Base-by-base conservation (phyloP, 139 green algal genomes). In the Microglena sp. region DNA sequence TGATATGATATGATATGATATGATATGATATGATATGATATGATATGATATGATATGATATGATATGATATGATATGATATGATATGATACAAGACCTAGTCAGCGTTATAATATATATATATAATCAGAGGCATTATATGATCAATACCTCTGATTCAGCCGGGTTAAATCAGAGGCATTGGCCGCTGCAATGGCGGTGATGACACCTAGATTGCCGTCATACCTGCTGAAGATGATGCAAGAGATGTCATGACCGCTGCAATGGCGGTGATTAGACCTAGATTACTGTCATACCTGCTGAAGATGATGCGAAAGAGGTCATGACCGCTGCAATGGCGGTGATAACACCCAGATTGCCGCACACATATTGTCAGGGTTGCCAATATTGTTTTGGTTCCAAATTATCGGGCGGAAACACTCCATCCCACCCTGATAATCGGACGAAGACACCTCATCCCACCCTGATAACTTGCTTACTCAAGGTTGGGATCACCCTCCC, bases 161-260 rank as follows among this genome's bases (percentile, higher is more conserved):
- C n/a, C n/a, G n/a, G n/a, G n/a, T n/a, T n/a, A n/a, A n/a, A n/a
- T n/a, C n/a, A n/a, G n/a, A n/a, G n/a, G n/a, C n/a, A n/a, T 95
- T 94, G 30, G 90, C 75, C 0, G 88, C 86, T 3, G 85, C 79
- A 29, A 97, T 87, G 33, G 69, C 87, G 4, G 75, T 69, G 1
- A 97, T 66, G 50, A 97, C 76, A 27, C 92, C 92, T 53, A 97
- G 68, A 0, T 83, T 76, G 0, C 92, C 92, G 50, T 97, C 92
- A 66, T 78, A 97, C 34, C 69, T 81, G 65, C 60, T n/a, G n/a
- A n/a, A n/a, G n/a, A n/a, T n/a, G n/a, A n/a, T n/a, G n/a, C n/a
- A n/a, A n/a, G n/a, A n/a, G n/a, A n/a, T n/a, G n/a, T 76, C 63
- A 95, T 94, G 30, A 90, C 75, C 0, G 88, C 86, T 3, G 85